Evolutionary conservation across 768 basidiomycete genomes (phyloP).

Genomic region (Rhodocollybia butyracea): DNA sequence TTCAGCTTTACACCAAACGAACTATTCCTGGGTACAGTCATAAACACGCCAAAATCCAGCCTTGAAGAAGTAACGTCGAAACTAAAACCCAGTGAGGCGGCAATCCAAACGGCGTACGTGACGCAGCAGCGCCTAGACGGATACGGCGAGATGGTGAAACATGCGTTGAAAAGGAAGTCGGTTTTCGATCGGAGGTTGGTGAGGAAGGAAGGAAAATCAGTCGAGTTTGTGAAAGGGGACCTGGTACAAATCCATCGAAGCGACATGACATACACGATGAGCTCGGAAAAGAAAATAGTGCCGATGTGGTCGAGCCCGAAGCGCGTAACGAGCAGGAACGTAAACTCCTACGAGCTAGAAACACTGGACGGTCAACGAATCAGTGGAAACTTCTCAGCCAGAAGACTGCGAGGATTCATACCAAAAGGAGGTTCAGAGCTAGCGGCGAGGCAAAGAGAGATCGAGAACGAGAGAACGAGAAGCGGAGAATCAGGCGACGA

Average conservation of each 20-base stretch:
- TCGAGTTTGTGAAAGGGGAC: slow-evolving; percentile 21
- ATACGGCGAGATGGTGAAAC: slow-evolving; percentile 11
- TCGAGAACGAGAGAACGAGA: slow-evolving; percentile 1
- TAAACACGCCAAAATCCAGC: neutral
- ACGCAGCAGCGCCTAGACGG: slow-evolving; percentile 17
- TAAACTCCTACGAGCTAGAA: slow-evolving; percentile 23
- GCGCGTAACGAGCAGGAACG: slow-evolving; percentile 7
- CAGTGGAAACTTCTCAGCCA: slow-evolving; percentile 15
- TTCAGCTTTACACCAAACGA: neutral
- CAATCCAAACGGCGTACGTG: slow-evolving; percentile 15
- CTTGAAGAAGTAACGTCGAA: neutral
- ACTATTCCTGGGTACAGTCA: neutral
- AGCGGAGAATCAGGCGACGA: neutral
- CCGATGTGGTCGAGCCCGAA: slow-evolving; percentile 28
- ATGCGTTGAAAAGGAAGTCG: slow-evolving; percentile 20
- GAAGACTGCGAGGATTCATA: slow-evolving; percentile 17
- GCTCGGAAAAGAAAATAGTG: slow-evolving; percentile 22
- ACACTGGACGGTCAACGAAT: slow-evolving; percentile 14
- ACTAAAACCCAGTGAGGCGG: neutral
- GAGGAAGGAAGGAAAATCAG: slow-evolving; percentile 10
- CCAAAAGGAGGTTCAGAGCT: slow-evolving; percentile 18
- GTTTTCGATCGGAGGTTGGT: slow-evolving; percentile 22
- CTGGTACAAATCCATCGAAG: slow-evolving; percentile 30
- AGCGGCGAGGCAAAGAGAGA: slow-evolving; percentile 13
- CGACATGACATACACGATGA: slow-evolving; percentile 23